These are phyloP conservation scores for Guyanaporus albipodus DNA, from an alignment of 768 basidiomycete species.

Conservation along the genomic window DNA sequence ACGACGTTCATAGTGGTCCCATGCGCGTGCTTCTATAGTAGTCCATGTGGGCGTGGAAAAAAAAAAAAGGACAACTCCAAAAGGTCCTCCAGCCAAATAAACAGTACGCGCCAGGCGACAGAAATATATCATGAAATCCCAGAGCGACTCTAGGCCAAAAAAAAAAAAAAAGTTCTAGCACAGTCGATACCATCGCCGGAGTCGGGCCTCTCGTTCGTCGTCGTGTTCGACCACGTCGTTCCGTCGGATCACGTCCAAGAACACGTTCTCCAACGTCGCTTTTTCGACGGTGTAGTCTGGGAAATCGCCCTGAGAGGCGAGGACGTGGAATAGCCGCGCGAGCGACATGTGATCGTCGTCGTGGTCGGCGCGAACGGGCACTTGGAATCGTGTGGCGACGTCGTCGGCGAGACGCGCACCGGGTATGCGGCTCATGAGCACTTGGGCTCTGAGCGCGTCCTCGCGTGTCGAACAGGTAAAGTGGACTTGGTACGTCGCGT, in stretches of 20 bases:
- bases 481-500: constrained; percentile 75
- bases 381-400: constrained; percentile 72
- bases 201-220: constrained; percentile 1
- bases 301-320: constrained; percentile 51
- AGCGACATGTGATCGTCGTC: constrained; percentile 38
- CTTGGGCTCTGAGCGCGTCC: constrained; percentile 52
- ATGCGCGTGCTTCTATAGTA: too few relatives aligned
- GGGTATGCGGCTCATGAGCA: constrained; percentile 58
- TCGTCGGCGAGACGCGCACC: constrained; percentile 66
- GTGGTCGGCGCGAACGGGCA: constrained; percentile 41
- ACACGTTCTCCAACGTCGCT: constrained; percentile 67
- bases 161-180: not conserved
- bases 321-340: constrained; percentile 53
- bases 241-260: constrained; percentile 64
- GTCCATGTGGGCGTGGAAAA: too few relatives aligned
- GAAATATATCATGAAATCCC: too few relatives aligned
- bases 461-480: constrained; percentile 64
- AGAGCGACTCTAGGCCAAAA: too few relatives aligned
- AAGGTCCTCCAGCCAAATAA: too few relatives aligned
- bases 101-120: too few relatives aligned
- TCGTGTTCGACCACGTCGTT: constrained; percentile 55
- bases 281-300: constrained; percentile 69
- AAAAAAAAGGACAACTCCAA: too few relatives aligned
- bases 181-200: constrained; percentile 6
- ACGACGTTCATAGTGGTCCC: too few relatives aligned